These are phyloP conservation scores for Colletotrichum liaoningense DNA, from an alignment of 2,329 filamentous ascomycete species.

Conservation along the genomic window DNA sequence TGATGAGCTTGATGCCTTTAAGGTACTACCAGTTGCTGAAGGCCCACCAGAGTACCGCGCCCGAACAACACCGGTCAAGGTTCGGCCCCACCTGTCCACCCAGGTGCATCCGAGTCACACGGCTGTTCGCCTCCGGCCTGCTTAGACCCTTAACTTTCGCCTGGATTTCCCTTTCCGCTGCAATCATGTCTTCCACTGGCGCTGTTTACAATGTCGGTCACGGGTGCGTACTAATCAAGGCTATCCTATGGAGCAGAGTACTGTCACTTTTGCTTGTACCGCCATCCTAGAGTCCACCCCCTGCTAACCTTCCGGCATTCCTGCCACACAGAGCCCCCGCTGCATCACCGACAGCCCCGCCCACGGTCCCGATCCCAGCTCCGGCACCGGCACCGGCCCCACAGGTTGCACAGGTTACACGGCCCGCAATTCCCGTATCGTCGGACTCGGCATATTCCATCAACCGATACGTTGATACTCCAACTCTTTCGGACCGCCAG, in stretches of 20 bases:
- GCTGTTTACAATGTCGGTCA: background rate
- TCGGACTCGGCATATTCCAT: constrained; percentile 18
- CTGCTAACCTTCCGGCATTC: background rate
- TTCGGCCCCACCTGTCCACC: background rate
- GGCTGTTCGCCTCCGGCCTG: background rate
- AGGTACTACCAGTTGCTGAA: background rate
- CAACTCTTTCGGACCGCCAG: background rate
- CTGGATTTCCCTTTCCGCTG: background rate
- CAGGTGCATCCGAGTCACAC: background rate
- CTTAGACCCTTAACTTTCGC: background rate
- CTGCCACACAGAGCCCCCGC: background rate
- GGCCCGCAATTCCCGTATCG: constrained; percentile 22
- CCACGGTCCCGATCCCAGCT: background rate
- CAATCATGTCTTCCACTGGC: constrained; percentile 21
- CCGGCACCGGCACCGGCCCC: constrained; percentile 8
- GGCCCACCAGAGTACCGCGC: background rate
- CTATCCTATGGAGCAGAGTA: no score
- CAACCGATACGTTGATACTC: constrained; percentile 7
- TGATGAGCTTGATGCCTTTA: background rate
- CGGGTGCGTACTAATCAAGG: background rate
- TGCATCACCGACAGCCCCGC: background rate
- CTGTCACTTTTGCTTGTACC: no score
- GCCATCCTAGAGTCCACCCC: background rate
- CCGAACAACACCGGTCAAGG: background rate
- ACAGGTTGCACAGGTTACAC: background rate